Evolutionary conservation across 2,329 filamentous ascomycete species (phyloP), one percentile per base, ranked within the genome.

Genomic region (Penicillium sp.): DNA sequence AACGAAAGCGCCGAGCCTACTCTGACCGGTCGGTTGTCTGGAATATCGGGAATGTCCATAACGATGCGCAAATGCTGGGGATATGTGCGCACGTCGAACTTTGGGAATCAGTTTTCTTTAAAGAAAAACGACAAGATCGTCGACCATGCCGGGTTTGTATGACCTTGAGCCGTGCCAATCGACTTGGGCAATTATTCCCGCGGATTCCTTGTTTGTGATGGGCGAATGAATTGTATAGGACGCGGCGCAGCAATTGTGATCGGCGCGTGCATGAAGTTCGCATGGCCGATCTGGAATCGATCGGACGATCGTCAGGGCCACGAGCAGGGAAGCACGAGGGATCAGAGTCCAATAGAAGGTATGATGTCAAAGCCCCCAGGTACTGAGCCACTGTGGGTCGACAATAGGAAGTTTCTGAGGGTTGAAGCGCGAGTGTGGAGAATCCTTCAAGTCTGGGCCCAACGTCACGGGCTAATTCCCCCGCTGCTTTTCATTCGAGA

Each of bases 11-110:
- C 38, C 39, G 49, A 49, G 7, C 47, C n/a, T 23, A 48, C 16
- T 42, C 52, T 58, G 45, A 51, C 43, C 33, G 56, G 56, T n/a
- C 56, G 56, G 42, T 56, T 39, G 42, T 61, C 58, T 10, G 52
- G 54, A 28, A 61, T 62, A 16, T 49, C 55, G 15, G 60, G 56
- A 8, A 51, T 45, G 16, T 61, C 56, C 60, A 62, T 62, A 15
- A 6, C 31, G 6, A 34, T 34, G 31, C 15, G 13, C 31, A 34
- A n/a, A 13, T 34, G 5, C 15, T 10, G 31, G 41, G 33, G 16
- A 34, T 26, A 23, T 23, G 7, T 33, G 42, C 33, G 16, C 13
- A 33, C 15, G 15, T 26, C 24, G 41, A 29, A 23, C 15, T 15
- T 6, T 15, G 31, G 31, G 31, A 15, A n/a, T 18, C 23, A 39